These are phyloP conservation scores for Starmerella stigmatis DNA, from an alignment of 805 yeast genomes.

Conservation along the genomic window DNA sequence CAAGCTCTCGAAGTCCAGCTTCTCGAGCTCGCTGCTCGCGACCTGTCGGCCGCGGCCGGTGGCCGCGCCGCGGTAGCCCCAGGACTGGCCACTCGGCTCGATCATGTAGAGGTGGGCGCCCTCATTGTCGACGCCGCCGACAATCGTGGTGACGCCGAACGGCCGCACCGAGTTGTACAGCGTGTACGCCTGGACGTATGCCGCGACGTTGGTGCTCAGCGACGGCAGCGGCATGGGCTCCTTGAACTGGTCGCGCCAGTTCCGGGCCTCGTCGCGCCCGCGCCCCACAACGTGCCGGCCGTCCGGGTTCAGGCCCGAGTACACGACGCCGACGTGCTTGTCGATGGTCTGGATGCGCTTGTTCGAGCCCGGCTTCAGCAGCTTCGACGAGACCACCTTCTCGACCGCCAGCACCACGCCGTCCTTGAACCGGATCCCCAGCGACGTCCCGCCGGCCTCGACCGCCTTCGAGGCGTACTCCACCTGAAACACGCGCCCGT, in stretches of 20 bases:
- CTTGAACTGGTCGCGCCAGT: conserved; percentile 67
- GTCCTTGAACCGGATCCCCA: conserved; percentile 84
- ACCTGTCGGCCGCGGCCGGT: conserved; percentile 97
- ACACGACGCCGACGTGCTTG: conserved; percentile 86
- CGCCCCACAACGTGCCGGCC: conserved; percentile 87
- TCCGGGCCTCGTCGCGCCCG: conserved; percentile 82
- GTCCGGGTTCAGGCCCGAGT: conserved; percentile 92
- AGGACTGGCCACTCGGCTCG: conserved; percentile 92
- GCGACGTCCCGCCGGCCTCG: conserved; percentile 91
- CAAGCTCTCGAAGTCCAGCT: conserved; percentile 61
- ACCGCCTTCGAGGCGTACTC: conserved; percentile 97
- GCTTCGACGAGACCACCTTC: conserved; percentile 74
- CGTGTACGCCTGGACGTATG: conserved; percentile 89
- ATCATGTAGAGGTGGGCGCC: conserved; percentile 93
- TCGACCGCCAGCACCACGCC: conserved; percentile 98
- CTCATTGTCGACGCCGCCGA: conserved; percentile 85
- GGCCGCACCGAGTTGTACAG: conserved; percentile 96
- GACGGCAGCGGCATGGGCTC: conserved; percentile 69
- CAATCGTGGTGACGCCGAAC: conserved; percentile 83
- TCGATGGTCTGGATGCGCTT: conserved; percentile 87
- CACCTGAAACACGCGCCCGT: conserved; percentile 67
- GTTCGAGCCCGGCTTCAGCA: conserved; percentile 81
- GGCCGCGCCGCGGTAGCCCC: conserved; percentile 98
- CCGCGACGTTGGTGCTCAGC: conserved; percentile 76
- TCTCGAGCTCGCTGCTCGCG: conserved; percentile 95